A percentile compares a stretch with the other conserved stretches of the same genome.
These are phyloP conservation scores for Coleophoma crateriformis DNA, from an alignment of 2,329 filamentous ascomycete genomes.

Conservation along the genomic window DNA sequence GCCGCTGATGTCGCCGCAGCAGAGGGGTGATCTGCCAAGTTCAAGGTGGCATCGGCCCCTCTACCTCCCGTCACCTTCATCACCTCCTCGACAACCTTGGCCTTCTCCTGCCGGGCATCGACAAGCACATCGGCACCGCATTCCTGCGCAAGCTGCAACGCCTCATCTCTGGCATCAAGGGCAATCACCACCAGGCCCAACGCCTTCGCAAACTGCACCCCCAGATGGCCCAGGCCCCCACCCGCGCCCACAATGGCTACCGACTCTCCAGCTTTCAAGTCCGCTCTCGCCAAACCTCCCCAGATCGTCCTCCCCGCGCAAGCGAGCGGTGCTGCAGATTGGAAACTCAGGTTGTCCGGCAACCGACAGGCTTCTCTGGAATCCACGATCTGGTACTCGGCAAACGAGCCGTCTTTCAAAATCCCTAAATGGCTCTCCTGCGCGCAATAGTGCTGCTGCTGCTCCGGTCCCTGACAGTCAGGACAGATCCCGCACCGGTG, in stretches of 20 bases:
- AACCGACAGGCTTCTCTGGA: slow-evolving; percentile 37
- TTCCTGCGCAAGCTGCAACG: slow-evolving; percentile 38
- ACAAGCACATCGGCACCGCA: slow-evolving; percentile 45
- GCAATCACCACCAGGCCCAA: slow-evolving; percentile 44
- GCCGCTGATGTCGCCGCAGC: slow-evolving; percentile 47
- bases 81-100: slow-evolving; percentile 40
- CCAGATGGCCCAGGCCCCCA: slow-evolving; percentile 48
- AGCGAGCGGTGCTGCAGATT: slow-evolving; percentile 48
- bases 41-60: slow-evolving; percentile 47
- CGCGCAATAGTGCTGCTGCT: slow-evolving; percentile 46
- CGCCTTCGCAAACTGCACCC: slow-evolving; percentile 41
- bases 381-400: slow-evolving; percentile 49
- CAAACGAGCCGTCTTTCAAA: slow-evolving; percentile 46
- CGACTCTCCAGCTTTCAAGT: slow-evolving; percentile 26
- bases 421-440: slow-evolving; percentile 41
- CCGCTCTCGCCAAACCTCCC: slow-evolving; percentile 29
- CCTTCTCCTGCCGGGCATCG: slow-evolving; percentile 43
- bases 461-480: slow-evolving; percentile 44
- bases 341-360: slow-evolving; percentile 41
- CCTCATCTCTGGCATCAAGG: slow-evolving; percentile 49
- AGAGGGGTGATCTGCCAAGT: slow-evolving; percentile 43
- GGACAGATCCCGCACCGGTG: slow-evolving; percentile 46
- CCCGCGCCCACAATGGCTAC: slow-evolving; percentile 42
- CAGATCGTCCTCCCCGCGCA: slow-evolving; percentile 47
- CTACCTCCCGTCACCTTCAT: slow-evolving; percentile 39